Conservation (phyloP, 257 asterid species). For the Jacaranda copaia region DNA sequence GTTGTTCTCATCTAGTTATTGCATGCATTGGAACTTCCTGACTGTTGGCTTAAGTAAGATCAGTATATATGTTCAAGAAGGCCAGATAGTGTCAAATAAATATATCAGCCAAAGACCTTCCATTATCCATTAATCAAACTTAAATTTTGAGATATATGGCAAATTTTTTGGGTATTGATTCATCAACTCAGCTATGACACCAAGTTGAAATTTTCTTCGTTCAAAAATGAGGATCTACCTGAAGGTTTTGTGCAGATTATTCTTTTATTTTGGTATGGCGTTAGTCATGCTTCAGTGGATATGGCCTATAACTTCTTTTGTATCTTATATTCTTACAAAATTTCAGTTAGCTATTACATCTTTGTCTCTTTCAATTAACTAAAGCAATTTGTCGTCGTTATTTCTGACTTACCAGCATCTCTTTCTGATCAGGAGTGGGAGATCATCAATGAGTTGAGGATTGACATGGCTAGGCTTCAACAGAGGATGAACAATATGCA, state of each 20-base stretch:
- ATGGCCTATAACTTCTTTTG: background rate
- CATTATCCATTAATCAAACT: too few relatives aligned
- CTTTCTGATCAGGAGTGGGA: constrained; percentile 66
- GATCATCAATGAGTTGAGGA: constrained; percentile 69
- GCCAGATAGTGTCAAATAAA: background rate
- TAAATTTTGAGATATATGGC: background rate
- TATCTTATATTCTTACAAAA: background rate
- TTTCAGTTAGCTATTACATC: background rate
- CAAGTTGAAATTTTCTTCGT: background rate
- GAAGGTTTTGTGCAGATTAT: background rate
- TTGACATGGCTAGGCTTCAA: constrained; percentile 81
- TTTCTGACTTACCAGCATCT: background rate
- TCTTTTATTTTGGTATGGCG: background rate
- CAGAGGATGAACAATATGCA: constrained; percentile 84
- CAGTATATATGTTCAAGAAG: too few relatives aligned
- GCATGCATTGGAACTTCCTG: background rate
- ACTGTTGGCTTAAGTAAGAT: too few relatives aligned
- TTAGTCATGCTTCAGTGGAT: background rate
- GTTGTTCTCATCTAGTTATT: background rate
- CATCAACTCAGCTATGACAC: background rate
- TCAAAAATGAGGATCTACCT: background rate
- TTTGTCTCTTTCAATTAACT: background rate
- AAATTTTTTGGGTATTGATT: constrained; percentile 3
- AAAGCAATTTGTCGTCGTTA: background rate
- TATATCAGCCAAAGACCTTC: background rate